phyloP scores from a whole-genome alignment of 1,139 yeast species.

The Sugiyamaella grinbergsii region DNA sequence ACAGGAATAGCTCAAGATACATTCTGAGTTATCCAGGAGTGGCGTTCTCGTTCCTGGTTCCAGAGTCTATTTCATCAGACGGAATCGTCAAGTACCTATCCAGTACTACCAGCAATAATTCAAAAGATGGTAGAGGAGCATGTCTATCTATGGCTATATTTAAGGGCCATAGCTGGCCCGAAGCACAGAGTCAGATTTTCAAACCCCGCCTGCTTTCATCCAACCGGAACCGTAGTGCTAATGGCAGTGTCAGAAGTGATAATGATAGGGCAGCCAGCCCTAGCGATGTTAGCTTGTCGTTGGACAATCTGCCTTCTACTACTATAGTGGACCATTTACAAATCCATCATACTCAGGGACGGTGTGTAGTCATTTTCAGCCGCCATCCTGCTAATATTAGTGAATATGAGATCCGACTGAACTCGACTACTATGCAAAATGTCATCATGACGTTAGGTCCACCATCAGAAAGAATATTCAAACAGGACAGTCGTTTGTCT shows the following conservation, averaged over 20 bases:
- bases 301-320: conserved; percentile 1
- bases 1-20: conserved; percentile 27
- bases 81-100: conserved; percentile 27
- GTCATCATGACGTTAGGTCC: conserved; percentile 40
- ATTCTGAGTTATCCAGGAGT: conserved; percentile 41
- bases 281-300: not conserved
- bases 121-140: conserved; percentile 27
- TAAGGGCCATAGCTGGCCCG: conserved; percentile 38
- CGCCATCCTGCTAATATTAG: conserved; percentile 27
- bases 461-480: conserved; percentile 39
- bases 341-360: conserved; percentile 25
- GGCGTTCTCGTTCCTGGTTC: conserved; percentile 36
- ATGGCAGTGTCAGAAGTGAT: conserved; percentile 4
- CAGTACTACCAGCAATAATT: conserved; percentile 15
- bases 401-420: conserved; percentile 18
- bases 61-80: conserved; percentile 19
- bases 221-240: not conserved
- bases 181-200: conserved; percentile 27
- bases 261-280: conserved; percentile 4
- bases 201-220: conserved; percentile 2
- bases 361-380: conserved; percentile 25
- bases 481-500: conserved; percentile 37
- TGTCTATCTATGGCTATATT: conserved; percentile 38
- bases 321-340: conserved; percentile 17
- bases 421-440: conserved; percentile 37